These are phyloP conservation scores for Fraxinus greggii DNA, from an alignment of 305 asterid genomes.

Conservation along the genomic window DNA sequence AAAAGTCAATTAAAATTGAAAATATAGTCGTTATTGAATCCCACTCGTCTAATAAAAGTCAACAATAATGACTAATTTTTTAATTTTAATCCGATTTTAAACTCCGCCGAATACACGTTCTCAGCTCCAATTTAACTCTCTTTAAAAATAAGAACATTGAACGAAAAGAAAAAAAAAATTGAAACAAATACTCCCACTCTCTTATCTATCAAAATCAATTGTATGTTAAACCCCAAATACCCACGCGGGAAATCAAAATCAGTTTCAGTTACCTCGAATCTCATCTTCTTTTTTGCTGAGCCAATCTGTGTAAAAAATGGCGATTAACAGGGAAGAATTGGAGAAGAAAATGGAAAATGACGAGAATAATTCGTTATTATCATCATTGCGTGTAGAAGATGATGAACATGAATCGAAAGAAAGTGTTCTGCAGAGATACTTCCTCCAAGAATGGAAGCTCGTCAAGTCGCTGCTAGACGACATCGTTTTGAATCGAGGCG, in stretches of 20 bases:
- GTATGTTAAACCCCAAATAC: neutral
- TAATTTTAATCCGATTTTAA: too few relatives aligned
- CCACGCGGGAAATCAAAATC: neutral
- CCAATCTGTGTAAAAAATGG: neutral
- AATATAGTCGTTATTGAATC: too few relatives aligned
- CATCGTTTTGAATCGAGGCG: conserved; percentile 66
- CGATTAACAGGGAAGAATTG: neutral
- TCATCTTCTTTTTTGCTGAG: neutral
- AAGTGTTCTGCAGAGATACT: conserved; percentile 66
- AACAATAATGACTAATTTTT: too few relatives aligned
- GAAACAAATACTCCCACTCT: neutral
- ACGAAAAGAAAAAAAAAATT: too few relatives aligned
- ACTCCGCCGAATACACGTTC: too few relatives aligned
- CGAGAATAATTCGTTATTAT: neutral
- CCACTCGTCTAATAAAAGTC: too few relatives aligned
- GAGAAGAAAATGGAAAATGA: neutral
- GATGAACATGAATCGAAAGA: conserved; percentile 87
- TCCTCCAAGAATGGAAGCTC: conserved; percentile 88
- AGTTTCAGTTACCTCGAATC: neutral
- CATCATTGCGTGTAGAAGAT: conserved; percentile 46
- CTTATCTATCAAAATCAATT: neutral
- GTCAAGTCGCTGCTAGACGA: conserved; percentile 76
- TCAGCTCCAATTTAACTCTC: too few relatives aligned
- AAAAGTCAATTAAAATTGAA: too few relatives aligned
- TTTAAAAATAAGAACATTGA: too few relatives aligned